phyloP scores from a whole-genome alignment of 208 protist species.

The Herpetomonas samuelpessoai region DNA sequence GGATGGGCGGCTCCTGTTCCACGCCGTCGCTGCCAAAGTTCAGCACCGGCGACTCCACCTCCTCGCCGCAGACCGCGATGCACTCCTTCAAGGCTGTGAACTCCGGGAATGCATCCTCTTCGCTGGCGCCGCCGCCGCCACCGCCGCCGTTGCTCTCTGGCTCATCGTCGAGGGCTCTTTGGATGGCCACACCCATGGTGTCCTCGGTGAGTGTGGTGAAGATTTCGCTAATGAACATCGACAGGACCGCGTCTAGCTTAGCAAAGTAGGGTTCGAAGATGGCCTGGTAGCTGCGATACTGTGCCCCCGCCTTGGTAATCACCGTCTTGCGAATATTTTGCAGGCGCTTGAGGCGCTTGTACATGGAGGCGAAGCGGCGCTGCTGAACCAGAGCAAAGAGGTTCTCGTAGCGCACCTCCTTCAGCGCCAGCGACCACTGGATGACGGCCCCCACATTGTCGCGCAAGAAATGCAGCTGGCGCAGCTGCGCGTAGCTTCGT shows the following conservation, averaged over 20 bases:
- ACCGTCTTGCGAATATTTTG: slow-evolving; percentile 77
- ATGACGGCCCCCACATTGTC: slow-evolving; percentile 83
- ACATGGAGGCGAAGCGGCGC: slow-evolving; percentile 55
- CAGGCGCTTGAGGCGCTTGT: slow-evolving; percentile 56
- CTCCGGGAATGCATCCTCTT: slow-evolving; percentile 28
- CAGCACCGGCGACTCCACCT: slow-evolving; percentile 50
- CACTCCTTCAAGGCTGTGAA: slow-evolving; percentile 77
- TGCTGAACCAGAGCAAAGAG: slow-evolving; percentile 61
- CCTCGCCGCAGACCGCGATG: slow-evolving; percentile 57
- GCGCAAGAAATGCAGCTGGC: slow-evolving; percentile 71
- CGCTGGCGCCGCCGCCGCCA: background rate
- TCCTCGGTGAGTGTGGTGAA: slow-evolving; percentile 61
- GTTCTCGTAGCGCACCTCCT: slow-evolving; percentile 77
- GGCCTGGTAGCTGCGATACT: slow-evolving; percentile 57
- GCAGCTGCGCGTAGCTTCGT: slow-evolving; percentile 63
- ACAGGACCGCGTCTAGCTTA: slow-evolving; percentile 72
- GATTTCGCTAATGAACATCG: slow-evolving; percentile 66
- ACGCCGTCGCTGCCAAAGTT: slow-evolving; percentile 51
- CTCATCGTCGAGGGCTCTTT: slow-evolving; percentile 70
- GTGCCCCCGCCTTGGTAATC: slow-evolving; percentile 45
- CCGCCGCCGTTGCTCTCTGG: slow-evolving; percentile 10
- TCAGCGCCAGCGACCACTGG: slow-evolving; percentile 75
- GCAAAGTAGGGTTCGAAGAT: slow-evolving; percentile 90
- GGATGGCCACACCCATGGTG: slow-evolving; percentile 68
- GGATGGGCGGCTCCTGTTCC: slow-evolving; percentile 58